phyloP scores from a whole-genome alignment of 2,329 filamentous ascomycete species.

The Ophiocordyceps robertsii region DNA sequence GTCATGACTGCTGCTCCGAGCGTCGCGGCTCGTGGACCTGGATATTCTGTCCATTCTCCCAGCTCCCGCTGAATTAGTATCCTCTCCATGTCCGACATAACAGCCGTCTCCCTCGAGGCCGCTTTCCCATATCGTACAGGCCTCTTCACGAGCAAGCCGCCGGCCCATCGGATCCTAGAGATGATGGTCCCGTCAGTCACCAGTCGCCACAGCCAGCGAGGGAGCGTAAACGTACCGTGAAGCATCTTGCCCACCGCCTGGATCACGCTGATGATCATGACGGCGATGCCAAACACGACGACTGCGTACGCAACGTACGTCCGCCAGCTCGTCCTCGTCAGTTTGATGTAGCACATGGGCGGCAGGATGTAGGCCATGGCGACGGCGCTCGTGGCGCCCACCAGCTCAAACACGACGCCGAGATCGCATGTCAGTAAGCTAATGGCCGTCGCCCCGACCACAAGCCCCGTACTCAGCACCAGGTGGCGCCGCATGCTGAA shows the following conservation, averaged over 20 bases:
- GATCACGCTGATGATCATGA: conserved; percentile 70
- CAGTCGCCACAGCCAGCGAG: neutral
- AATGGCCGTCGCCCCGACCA: conserved; percentile 64
- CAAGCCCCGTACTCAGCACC: conserved; percentile 70
- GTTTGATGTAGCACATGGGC: conserved; percentile 86
- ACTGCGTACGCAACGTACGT: conserved; percentile 58
- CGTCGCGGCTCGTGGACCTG: too few species aligned
- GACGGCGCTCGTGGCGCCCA: conserved; percentile 88
- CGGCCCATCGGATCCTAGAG: neutral
- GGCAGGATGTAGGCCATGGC: conserved; percentile 91
- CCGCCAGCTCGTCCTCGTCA: conserved; percentile 64
- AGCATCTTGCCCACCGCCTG: conserved; percentile 60
- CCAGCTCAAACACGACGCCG: conserved; percentile 87
- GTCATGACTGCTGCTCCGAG: too few species aligned
- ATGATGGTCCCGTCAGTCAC: neutral
- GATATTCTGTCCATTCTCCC: too few species aligned
- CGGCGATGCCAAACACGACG: conserved; percentile 66
- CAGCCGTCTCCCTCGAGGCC: too few species aligned
- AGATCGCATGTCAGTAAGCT: conserved; percentile 85
- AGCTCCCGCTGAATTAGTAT: too few species aligned
- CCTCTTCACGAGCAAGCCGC: neutral
- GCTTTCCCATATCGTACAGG: too few species aligned
- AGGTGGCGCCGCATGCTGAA: conserved; percentile 78
- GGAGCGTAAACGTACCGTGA: conserved; percentile 2
- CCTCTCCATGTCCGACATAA: too few species aligned